Evolutionary conservation across 2,329 filamentous ascomycete species (phyloP), one percentile per base, ranked within the genome.

Genomic region (Oidium heveae): DNA sequence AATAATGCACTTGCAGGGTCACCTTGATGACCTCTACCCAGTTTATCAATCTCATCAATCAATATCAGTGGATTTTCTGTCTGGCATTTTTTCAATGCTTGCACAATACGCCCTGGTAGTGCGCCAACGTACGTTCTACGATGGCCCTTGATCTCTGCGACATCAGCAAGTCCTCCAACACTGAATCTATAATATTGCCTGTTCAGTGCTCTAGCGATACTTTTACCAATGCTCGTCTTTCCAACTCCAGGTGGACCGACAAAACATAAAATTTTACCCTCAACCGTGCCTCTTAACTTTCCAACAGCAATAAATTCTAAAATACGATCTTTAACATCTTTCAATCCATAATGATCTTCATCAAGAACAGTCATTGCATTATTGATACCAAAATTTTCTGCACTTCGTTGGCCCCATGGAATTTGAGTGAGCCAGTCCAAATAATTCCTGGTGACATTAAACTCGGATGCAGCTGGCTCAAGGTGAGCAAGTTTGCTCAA

Each of bases 201-300:
- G 69, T 95, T 95, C 56, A 98, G 72, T 32, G 91, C 93, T 55
- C 89, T 79, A 16, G 91, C 91, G 62, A 98, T 95, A 0, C 88
- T 96, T 68, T 98, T 98, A 65, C 91, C 91, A 61, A 98, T 98
- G 67, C 88, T 95, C 2, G 91, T 98, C 73, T 98, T 98, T 63
- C 91, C 91, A 28, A 98, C 91, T 72, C 91, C 91, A 18, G 91
- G 91, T 54, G 91, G 91, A 0, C 91, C 91, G 55, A 98, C 93
- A 65, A 98, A 89, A 69, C 91, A 98, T 41, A 98, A 72, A 54
- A 98, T 98, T 71, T 98, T 98, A 66, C 91, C 91, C 68, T 98
- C 91, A 0, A 98, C 91, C 0, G 89, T 95, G 43, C 93, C 91
- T 51, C 91, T 82, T 32, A 98, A 79, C 70, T 98, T 98, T 37